Evolutionary conservation across 192 early-diverging fungal species (phyloP).

Genomic region (Gonapodya sp.): DNA sequence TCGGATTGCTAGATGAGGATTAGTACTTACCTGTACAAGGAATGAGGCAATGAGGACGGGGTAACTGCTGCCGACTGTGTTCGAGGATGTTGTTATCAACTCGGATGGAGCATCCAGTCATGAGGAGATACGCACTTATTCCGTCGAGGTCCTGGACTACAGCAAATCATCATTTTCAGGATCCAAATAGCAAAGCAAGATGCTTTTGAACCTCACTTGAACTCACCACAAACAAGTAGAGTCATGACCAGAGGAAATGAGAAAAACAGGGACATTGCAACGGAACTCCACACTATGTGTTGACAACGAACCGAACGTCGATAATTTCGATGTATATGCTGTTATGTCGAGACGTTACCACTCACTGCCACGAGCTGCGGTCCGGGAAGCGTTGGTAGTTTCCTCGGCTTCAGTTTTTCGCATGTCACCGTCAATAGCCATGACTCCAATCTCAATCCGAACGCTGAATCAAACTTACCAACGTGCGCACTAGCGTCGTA

Average conservation of each 20-base stretch:
- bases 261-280: neutral
- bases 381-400: neutral
- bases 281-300: neutral
- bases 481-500: conserved; percentile 7
- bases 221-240: neutral
- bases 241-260: neutral
- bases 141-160: neutral
- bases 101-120: neutral
- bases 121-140: neutral
- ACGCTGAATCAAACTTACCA: no score
- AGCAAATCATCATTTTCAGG: neutral
- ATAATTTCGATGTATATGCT: neutral
- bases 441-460: no score
- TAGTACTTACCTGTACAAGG: neutral
- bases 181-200: neutral
- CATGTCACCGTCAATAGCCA: no score
- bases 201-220: neutral
- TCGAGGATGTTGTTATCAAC: neutral
- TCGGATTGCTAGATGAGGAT: neutral
- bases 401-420: no score
- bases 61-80: neutral
- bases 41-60: neutral
- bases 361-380: conserved; percentile 1
- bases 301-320: neutral
- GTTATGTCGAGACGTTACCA: no score